Evolutionary conservation across 768 basidiomycete genomes (phyloP), one percentile per base, ranked within the genome.

Genomic region (Leccinum barrowsii): DNA sequence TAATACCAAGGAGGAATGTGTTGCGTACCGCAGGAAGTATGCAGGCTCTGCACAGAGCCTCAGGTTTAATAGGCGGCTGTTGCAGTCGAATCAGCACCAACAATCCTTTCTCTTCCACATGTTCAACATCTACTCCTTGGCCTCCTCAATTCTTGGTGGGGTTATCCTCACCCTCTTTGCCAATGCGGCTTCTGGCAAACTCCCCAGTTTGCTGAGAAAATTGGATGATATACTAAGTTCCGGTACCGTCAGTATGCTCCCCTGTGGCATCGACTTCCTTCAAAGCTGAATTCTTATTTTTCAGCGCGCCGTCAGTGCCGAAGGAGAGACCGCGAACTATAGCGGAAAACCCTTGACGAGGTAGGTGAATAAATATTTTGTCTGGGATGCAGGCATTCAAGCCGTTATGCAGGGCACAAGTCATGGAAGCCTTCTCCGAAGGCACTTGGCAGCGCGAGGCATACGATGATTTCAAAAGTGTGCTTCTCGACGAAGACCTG

Each of bases 161-260:
- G 26, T 26, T 26, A 24, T 60, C 46, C 53, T 65, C 44, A 60
- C 51, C 28, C 30, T 66, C 22, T 34, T 63, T 22, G 61, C 58
- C 19, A 58, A 66, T 50, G 37, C 13, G 15, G 61, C 54, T 11
- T 63, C 58, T 1, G 21, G 35, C 15, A 63, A 52, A 32, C 53
- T 58, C 44, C 58, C 58, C 8, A 54, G 54, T 50, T 47, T 53
- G 19, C 26, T 63, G 1, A 59, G 24, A 47, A 66, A 47, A 47
- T 21, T 63, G 1, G 32, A 15, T 21, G 37, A 42, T 7, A 58
- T 50, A 47, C 52, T 63, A 3, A 57, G 52, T 13, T 58, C 53
- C 42, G 37, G 54, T 34, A 6, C 26, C n/a, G 64, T 65, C 10
- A 26, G 64, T 63, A 42, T 42, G 40, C 5, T 35, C 35, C 6